phyloP scores from a whole-genome alignment of 2,329 filamentous ascomycete species.

The Colletotrichum falcatum region DNA sequence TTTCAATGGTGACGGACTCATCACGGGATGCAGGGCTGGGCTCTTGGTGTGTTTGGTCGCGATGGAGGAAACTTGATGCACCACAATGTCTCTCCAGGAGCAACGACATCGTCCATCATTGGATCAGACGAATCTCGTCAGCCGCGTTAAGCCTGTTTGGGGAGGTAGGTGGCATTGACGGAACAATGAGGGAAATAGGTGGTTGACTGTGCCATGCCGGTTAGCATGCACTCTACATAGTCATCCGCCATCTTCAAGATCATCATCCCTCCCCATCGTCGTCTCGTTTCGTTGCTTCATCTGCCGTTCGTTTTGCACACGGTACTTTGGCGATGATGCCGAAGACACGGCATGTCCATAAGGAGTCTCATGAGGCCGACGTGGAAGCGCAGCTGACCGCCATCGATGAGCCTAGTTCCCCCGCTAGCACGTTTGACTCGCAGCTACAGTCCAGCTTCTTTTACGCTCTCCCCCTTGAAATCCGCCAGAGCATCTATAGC shows the following conservation, averaged over 20 bases:
- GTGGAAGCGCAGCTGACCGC: neutral
- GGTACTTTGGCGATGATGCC: neutral
- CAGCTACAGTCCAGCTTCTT: slow-evolving; percentile 30
- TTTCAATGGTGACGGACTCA: neutral
- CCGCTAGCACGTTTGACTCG: neutral
- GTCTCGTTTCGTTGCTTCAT: neutral
- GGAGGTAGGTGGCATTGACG: neutral
- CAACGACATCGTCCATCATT: slow-evolving; percentile 9
- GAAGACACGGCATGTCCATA: neutral
- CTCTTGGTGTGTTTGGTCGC: neutral
- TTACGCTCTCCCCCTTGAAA: slow-evolving; percentile 28
- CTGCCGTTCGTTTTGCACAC: too few species aligned
- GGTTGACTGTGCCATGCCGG: neutral
- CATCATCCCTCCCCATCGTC: neutral
- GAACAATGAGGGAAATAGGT: neutral
- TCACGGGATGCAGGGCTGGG: neutral
- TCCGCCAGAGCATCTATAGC: slow-evolving; percentile 32
- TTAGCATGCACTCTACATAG: neutral
- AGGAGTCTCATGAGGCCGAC: neutral
- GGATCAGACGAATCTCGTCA: slow-evolving; percentile 16
- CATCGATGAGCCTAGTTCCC: neutral
- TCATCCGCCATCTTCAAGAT: too few species aligned
- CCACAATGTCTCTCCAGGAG: neutral
- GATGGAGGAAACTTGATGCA: neutral
- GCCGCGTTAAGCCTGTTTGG: slow-evolving; percentile 30